phyloP scores from a whole-genome alignment of 768 basidiomycete species.

The Hortiboletus flavorubellus region DNA sequence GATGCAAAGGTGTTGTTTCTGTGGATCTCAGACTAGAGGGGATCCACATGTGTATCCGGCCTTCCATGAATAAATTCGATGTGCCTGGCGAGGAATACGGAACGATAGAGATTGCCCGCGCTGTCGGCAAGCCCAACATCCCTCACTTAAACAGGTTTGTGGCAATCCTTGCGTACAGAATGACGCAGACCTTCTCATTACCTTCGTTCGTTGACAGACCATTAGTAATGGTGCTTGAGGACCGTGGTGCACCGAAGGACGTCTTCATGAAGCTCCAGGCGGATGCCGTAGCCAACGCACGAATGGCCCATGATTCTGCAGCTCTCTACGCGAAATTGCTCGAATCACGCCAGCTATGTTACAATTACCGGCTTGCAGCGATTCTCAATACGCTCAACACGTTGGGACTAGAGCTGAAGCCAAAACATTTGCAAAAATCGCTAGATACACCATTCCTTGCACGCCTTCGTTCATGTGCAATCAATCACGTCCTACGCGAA shows the following conservation, averaged over 20 bases:
- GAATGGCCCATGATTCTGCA: conserved; percentile 59
- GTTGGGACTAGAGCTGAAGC: conserved; percentile 47
- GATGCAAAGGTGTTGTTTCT: conserved; percentile 77
- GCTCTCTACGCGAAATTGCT: conserved; percentile 48
- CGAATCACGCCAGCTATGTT: conserved; percentile 43
- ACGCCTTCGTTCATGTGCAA: conserved; percentile 54
- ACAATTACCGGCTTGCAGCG: conserved; percentile 45
- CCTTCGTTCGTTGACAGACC: conserved; percentile 41
- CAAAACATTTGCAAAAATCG: conserved; percentile 29
- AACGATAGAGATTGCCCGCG: conserved; percentile 69
- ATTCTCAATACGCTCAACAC: conserved; percentile 48
- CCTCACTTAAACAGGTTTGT: conserved; percentile 79
- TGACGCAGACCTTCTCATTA: background rate
- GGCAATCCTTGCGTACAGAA: background rate
- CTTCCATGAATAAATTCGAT: conserved; percentile 75
- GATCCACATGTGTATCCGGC: conserved; percentile 66
- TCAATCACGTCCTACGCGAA: conserved; percentile 62
- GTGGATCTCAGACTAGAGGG: conserved; percentile 55
- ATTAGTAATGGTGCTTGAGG: conserved; percentile 76
- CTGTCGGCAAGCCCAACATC: conserved; percentile 55
- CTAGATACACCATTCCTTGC: conserved; percentile 57
- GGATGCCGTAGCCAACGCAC: conserved; percentile 51
- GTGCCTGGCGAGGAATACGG: conserved; percentile 46
- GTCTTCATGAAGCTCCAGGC: conserved; percentile 64
- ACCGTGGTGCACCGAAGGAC: conserved; percentile 57